Evolutionary conservation across 768 basidiomycete genomes (phyloP), one percentile per base, ranked within the genome.

Genomic region (Pleurotus eryngii): DNA sequence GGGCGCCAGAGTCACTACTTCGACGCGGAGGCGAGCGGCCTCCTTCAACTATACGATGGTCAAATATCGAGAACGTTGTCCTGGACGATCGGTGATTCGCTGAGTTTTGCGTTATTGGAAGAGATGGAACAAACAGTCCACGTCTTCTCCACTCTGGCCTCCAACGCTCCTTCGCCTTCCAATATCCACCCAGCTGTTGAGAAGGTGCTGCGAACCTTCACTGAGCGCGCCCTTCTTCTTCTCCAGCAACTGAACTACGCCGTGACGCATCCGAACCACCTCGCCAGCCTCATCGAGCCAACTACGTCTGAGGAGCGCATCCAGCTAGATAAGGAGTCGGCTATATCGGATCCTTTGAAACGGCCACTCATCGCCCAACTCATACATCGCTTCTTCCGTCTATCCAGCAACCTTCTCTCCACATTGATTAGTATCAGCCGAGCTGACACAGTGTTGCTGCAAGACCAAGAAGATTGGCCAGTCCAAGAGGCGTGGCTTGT

Each of bases 201-300:
- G 53, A 85, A 82, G 62, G 82, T 92, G 5, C 76, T 94, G 43
- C 77, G 79, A 0, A 83, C 82, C 15, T 94, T 92, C 68, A 82
- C 85, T 2, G 76, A 76, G 0, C 84, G 83, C 59, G 85, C 88
- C 0, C 71, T 95, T 17, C 75, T 84, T 30, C 81, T 96, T 22
- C 76, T 97, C 1, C 92, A 94, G 65, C 90, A 94, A 61, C 72
- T 97, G 60, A 95, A 94, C 69, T 94, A 95, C 61, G 90, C 92
- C 0, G 78, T 96, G 47, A 88, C 92, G 0, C 95, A 98, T 69
- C 95, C 95, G 5, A 90, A 95, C 64, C 88, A 94, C 63, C 80
- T 97, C 11, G 85, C 88, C 1, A 87, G 86, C 61, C 76, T 92
- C 24, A 76, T 95, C 62, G 92, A 95, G 57, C 87, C 92, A 5